Evolutionary conservation across 345 rosid genomes (phyloP).

Genomic region (Pistacia integerrima): DNA sequence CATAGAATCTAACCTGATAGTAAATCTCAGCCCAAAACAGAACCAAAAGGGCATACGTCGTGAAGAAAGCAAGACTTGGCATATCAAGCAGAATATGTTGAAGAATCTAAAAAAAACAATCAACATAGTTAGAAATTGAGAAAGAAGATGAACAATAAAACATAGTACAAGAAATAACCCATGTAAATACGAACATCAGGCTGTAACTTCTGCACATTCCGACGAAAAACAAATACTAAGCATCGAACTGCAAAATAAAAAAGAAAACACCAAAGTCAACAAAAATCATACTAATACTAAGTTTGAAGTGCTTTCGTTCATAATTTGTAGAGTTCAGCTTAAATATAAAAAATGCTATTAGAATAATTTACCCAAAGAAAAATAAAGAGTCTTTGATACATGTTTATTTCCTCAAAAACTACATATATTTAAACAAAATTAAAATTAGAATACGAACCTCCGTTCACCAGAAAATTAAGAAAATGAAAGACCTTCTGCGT

Average conservation of each 20-base stretch:
- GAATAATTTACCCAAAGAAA: too few species aligned
- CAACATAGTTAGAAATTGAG: constrained; percentile 13
- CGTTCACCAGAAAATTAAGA: constrained; percentile 88
- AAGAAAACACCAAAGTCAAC: constrained; percentile 7
- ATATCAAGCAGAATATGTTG: constrained; percentile 78
- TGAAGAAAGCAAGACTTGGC: constrained; percentile 92
- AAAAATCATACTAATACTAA: not conserved
- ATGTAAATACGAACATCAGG: constrained; percentile 46
- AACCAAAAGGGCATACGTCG: constrained; percentile 84
- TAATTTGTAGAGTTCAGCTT: too few species aligned
- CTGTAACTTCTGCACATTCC: constrained; percentile 56
- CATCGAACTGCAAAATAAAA: constrained; percentile 56
- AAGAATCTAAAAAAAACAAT: constrained; percentile 49
- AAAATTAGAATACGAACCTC: constrained; percentile 49
- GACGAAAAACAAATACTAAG: constrained; percentile 70
- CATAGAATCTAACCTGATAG: constrained; percentile 59
- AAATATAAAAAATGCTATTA: too few species aligned
- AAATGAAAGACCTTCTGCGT: constrained; percentile 94
- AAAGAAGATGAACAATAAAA: not conserved
- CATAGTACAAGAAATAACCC: not conserved
- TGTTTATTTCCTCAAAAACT: not conserved
- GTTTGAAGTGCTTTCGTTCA: not conserved
- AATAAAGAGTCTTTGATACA: too few species aligned
- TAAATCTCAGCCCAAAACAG: constrained; percentile 98
- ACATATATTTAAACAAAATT: not conserved